phyloP scores from a whole-genome alignment of 2,329 filamentous ascomycete species.

The Gremmenia infestans region DNA sequence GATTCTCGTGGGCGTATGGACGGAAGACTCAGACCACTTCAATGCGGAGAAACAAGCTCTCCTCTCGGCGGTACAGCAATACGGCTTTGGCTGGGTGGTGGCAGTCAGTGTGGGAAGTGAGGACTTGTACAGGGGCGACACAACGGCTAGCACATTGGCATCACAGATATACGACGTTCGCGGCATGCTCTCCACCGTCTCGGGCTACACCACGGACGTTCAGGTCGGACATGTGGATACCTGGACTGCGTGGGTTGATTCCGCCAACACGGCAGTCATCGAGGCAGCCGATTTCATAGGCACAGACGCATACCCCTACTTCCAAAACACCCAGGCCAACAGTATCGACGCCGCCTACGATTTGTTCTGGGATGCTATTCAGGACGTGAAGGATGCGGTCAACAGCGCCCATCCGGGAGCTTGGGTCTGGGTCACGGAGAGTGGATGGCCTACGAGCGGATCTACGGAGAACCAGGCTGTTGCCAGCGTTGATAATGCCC shows the following conservation, averaged over 20 bases:
- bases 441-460: slow-evolving; percentile 58
- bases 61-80: slow-evolving; percentile 47
- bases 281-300: slow-evolving; percentile 60
- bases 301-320: slow-evolving; percentile 63
- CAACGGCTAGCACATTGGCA: slow-evolving; percentile 36
- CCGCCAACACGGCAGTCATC: slow-evolving; percentile 54
- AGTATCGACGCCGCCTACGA: slow-evolving; percentile 48
- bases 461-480: slow-evolving; percentile 49
- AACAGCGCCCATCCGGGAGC: slow-evolving; percentile 44
- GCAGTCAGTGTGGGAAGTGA: slow-evolving; percentile 63
- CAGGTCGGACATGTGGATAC: slow-evolving; percentile 65
- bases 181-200: slow-evolving; percentile 44
- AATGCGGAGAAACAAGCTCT: slow-evolving; percentile 57
- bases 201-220: slow-evolving; percentile 43
- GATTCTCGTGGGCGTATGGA: slow-evolving; percentile 62
- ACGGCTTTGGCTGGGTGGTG: slow-evolving; percentile 56
- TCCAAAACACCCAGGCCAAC: slow-evolving; percentile 52
- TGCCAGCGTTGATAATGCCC: slow-evolving; percentile 52
- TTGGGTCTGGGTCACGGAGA: slow-evolving; percentile 59
- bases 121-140: slow-evolving; percentile 57
- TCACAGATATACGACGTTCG: slow-evolving; percentile 46
- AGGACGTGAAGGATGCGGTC: slow-evolving; percentile 27
- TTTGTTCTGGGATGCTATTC: slow-evolving; percentile 45
- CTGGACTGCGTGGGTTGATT: slow-evolving; percentile 58
- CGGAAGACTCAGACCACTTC: slow-evolving; percentile 50